Percentiles rank a stretch among this genome's conserved stretches.
Conservation (phyloP, 768 basidiomycete genomes). For the Russula compacta region DNA sequence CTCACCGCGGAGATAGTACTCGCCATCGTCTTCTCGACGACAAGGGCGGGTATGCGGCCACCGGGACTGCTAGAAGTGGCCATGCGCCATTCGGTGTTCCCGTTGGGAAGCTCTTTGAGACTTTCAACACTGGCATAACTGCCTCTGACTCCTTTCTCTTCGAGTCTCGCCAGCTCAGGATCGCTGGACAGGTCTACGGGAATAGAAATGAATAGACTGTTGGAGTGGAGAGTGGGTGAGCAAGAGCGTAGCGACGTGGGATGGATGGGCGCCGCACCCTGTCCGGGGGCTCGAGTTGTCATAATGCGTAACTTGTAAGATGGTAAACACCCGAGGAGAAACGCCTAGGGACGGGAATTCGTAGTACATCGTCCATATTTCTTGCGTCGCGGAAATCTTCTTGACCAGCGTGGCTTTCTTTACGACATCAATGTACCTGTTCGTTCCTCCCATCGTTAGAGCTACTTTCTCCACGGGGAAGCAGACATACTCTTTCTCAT, state of each 20-base stretch:
- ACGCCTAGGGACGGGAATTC: constrained; percentile 55
- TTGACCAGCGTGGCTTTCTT: constrained; percentile 55
- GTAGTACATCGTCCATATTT: constrained; percentile 67
- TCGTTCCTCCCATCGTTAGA: background rate
- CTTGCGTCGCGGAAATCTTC: constrained; percentile 51
- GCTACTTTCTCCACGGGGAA: background rate
- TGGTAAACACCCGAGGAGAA: constrained; percentile 69
- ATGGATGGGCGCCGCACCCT: constrained; percentile 42
- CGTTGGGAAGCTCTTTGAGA: constrained; percentile 51
- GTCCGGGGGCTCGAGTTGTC: constrained; percentile 42
- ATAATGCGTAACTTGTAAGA: constrained; percentile 53
- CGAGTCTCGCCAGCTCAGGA: constrained; percentile 47
- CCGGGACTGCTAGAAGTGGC: constrained; percentile 67
- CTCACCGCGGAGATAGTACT: constrained; percentile 54
- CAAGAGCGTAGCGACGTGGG: background rate
- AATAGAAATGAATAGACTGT: constrained; percentile 43
- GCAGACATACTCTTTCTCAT: constrained; percentile 54
- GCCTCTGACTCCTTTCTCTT: constrained; percentile 56
- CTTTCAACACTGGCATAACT: constrained; percentile 65
- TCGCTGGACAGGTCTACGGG: constrained; percentile 58
- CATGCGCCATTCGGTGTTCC: constrained; percentile 70
- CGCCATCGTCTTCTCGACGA: constrained; percentile 53
- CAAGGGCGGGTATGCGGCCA: constrained; percentile 55
- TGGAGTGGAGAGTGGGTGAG: background rate
- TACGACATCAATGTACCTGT: constrained; percentile 57